These are phyloP conservation scores for Ascochyta koolunga DNA, from an alignment of 2,329 filamentous ascomycete genomes.

Conservation along the genomic window DNA sequence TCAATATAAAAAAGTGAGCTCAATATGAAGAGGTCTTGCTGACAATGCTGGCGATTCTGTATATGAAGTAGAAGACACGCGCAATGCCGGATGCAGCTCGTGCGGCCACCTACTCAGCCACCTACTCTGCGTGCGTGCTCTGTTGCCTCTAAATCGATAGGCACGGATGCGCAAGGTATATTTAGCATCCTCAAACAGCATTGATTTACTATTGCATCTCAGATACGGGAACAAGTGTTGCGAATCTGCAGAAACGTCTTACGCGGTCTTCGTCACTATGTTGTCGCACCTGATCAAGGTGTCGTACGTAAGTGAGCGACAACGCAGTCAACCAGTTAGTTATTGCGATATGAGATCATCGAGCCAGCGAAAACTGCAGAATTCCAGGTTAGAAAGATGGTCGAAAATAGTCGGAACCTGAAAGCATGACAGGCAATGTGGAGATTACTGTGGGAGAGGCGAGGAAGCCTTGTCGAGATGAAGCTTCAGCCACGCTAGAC, in stretches of 20 bases:
- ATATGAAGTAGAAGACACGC: conserved; percentile 4
- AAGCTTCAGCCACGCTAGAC: conserved; percentile 1
- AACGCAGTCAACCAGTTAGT: neutral
- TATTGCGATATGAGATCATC: neutral
- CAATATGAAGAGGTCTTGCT: neutral
- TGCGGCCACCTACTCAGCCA: neutral
- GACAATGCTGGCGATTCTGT: neutral
- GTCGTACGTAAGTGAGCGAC: neutral
- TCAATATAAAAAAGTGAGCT: neutral
- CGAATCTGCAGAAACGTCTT: neutral
- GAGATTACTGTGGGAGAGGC: neutral
- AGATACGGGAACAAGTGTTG: neutral
- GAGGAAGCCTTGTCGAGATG: conserved; percentile 4
- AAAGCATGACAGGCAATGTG: neutral
- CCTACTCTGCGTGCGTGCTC: conserved; percentile 9
- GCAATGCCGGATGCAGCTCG: conserved; percentile 8
- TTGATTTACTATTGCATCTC: neutral
- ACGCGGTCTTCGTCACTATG: conserved; percentile 3
- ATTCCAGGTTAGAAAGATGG: neutral
- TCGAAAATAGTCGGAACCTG: neutral
- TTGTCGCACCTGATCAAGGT: neutral
- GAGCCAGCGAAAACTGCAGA: neutral
- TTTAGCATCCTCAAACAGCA: conserved; percentile 3
- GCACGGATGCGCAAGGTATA: conserved; percentile 18
- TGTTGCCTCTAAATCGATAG: neutral